Evolutionary conservation across 352 stramenopile species (phyloP).

Genomic region (Globisporangium rhizosaccharum): DNA sequence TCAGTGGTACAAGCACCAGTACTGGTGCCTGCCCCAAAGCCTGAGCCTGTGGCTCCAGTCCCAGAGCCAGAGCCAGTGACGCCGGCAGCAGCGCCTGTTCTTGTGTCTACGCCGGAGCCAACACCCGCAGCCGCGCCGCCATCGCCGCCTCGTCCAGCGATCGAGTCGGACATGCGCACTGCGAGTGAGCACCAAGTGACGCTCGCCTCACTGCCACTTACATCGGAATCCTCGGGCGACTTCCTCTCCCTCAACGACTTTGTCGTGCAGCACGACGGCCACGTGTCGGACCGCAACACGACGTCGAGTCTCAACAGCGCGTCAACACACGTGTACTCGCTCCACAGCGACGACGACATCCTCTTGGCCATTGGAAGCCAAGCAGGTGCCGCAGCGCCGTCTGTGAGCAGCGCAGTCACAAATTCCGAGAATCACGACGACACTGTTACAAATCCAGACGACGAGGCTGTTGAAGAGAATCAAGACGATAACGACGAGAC

Average conservation of each 20-base stretch:
- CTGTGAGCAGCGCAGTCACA: not conserved
- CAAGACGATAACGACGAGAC: not conserved
- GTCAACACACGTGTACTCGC: slow-evolving; percentile 17
- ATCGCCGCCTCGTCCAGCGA: not conserved
- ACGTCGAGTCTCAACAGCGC: slow-evolving; percentile 24
- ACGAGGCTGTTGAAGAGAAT: not conserved
- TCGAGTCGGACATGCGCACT: not conserved
- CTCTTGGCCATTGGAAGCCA: slow-evolving; percentile 13
- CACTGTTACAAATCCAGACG: not conserved
- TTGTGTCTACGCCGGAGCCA: not conserved
- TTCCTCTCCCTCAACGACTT: slow-evolving; percentile 59
- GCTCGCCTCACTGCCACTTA: not conserved
- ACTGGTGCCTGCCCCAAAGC: not conserved
- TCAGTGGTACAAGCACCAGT: not conserved
- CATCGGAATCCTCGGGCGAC: slow-evolving; percentile 10
- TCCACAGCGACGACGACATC: slow-evolving; percentile 17
- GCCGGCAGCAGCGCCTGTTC: not conserved
- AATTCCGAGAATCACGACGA: not conserved
- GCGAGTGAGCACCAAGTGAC: slow-evolving; percentile 1
- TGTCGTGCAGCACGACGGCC: slow-evolving; percentile 27
- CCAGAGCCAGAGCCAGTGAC: not conserved
- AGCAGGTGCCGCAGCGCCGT: slow-evolving; percentile 3
- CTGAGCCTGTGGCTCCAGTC: not conserved
- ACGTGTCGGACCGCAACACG: slow-evolving; percentile 8
- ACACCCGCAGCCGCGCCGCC: not conserved